These are phyloP conservation scores for Exserohilum turcica DNA, from an alignment of 2,329 filamentous ascomycete species.

Conservation along the genomic window DNA sequence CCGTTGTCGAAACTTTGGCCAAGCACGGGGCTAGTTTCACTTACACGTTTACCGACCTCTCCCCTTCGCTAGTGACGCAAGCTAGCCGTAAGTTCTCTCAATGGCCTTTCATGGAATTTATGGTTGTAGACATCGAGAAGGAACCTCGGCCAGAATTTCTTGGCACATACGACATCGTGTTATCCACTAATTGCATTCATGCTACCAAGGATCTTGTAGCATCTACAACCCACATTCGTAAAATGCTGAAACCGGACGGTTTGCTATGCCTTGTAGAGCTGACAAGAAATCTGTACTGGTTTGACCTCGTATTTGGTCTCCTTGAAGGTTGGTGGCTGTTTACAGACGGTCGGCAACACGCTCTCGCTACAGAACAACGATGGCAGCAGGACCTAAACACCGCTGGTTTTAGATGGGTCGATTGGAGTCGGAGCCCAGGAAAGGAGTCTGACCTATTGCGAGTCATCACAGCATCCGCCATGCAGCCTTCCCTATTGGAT, in stretches of 20 bases:
- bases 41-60: conserved; percentile 51
- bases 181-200: conserved; percentile 27
- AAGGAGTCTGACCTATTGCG: too few species aligned
- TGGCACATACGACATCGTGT: conserved; percentile 14
- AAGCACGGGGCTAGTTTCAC: conserved; percentile 36
- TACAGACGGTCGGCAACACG: conserved; percentile 16
- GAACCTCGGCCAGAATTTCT: conserved; percentile 11
- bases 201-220: conserved; percentile 17
- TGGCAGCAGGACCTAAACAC: conserved; percentile 16
- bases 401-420: conserved; percentile 16
- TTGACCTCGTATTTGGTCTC: conserved; percentile 25
- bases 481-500: too few species aligned
- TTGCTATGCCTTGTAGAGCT: conserved; percentile 20
- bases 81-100: conserved; percentile 29
- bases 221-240: conserved; percentile 11
- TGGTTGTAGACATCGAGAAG: conserved; percentile 42
- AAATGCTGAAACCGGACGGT: conserved; percentile 17
- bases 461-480: too few species aligned
- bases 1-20: conserved; percentile 35
- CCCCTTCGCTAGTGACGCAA: conserved; percentile 43
- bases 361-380: background rate
- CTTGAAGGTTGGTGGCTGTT: conserved; percentile 33
- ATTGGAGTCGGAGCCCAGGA: too few species aligned
- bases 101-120: conserved; percentile 41
- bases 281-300: conserved; percentile 22